A percentile compares a stretch with the other conserved stretches of the same genome.
phyloP scores from a whole-genome alignment of 2,329 filamentous ascomycete species.

The Hysterium pulicare region DNA sequence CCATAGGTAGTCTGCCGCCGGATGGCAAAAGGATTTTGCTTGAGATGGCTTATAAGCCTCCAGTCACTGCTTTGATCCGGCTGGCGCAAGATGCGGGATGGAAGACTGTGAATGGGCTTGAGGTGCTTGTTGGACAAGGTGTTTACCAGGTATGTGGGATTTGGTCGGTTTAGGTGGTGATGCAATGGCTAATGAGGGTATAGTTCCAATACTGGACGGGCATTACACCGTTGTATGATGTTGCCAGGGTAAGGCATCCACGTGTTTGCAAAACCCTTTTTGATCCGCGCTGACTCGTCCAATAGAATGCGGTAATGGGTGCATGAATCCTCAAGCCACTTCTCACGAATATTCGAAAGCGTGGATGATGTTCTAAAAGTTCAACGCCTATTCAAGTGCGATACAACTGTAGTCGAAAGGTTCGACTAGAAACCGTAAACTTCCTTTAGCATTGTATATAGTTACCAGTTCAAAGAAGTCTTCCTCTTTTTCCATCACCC shows the following conservation, averaged over 20 bases:
- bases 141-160: constrained; percentile 63
- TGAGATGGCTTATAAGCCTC: constrained; percentile 96
- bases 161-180: constrained; percentile 17
- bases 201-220: constrained; percentile 79
- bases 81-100: constrained; percentile 75
- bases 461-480: too few relatives aligned
- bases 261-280: too few relatives aligned
- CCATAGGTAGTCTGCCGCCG: constrained; percentile 15
- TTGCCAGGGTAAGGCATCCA: constrained; percentile 66
- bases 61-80: constrained; percentile 78
- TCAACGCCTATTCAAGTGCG: too few relatives aligned
- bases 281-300: too few relatives aligned
- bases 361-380: too few relatives aligned
- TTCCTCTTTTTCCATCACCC: too few relatives aligned
- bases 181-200: constrained; percentile 29
- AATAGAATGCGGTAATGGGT: too few relatives aligned
- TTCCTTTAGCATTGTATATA: too few relatives aligned
- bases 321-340: too few relatives aligned
- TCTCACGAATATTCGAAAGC: too few relatives aligned
- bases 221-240: constrained; percentile 68
- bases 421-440: too few relatives aligned
- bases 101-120: constrained; percentile 80
- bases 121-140: constrained; percentile 84
- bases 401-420: too few relatives aligned
- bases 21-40: constrained; percentile 58